phyloP scores from a whole-genome alignment of 1,284 basidiomycete genomes.

The Agroathelia rolfsii region DNA sequence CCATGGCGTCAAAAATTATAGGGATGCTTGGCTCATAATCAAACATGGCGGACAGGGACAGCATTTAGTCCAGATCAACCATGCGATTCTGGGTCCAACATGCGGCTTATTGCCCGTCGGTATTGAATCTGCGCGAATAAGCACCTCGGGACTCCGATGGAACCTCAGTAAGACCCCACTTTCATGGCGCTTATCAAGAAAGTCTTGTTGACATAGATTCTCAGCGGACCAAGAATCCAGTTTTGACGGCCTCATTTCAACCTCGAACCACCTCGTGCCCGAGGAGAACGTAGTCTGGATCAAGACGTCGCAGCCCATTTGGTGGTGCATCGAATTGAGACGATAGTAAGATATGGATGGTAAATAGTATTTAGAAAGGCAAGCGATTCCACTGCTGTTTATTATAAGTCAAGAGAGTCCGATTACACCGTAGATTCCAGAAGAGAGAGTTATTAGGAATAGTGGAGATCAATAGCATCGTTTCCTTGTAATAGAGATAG shows the following conservation, averaged over 20 bases:
- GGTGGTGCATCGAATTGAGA: constrained; percentile 81
- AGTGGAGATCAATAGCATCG: no score
- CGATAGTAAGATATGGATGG: no score
- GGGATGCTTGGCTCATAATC: not conserved
- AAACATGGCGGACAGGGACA: constrained; percentile 46
- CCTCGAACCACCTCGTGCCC: constrained; percentile 81
- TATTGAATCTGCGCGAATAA: constrained; percentile 61
- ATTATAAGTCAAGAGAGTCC: no score
- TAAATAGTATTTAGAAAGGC: no score
- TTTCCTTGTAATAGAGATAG: no score
- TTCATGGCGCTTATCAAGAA: constrained; percentile 7
- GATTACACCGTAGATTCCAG: no score
- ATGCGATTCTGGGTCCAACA: constrained; percentile 69
- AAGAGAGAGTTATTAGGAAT: no score
- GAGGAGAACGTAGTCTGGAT: constrained; percentile 54
- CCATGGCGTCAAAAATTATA: constrained; percentile 2
- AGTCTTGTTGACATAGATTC: constrained; percentile 2
- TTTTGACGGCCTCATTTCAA: constrained; percentile 78
- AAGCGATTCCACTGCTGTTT: no score
- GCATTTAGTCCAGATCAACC: constrained; percentile 71
- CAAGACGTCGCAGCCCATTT: constrained; percentile 73
- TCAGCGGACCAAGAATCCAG: constrained; percentile 56
- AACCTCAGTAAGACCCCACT: constrained; percentile 57
- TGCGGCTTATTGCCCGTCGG: constrained; percentile 93
- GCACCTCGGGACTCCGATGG: constrained; percentile 84